Base-by-base conservation (phyloP, 23 red algal genomes). In the Gracilaria gracilis region DNA sequence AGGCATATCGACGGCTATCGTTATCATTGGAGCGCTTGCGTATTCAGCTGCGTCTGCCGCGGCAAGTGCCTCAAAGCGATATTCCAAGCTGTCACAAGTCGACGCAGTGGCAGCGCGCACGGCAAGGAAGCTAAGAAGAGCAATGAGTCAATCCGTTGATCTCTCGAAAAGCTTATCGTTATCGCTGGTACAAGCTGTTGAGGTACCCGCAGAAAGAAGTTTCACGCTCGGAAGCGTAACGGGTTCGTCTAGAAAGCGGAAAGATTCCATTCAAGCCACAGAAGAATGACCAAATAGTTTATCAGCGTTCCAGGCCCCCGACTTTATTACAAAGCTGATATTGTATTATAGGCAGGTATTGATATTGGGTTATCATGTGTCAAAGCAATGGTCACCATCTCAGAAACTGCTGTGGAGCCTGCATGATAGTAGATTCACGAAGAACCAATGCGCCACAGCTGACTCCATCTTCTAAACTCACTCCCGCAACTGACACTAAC, bases 21-120 rank as follows among this genome's bases (percentile, higher is more conserved):
- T 96, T 24, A 87, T 90, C 35, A 62, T 77, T 36, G 94, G 94
- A 14, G 94, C 94, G 17, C 32, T 96, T 12, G 88, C 82, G 28
- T 96, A 91, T 80, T 79, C 65, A 14, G 53, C 84, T 25, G 83
- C 92, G 48, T 82, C 92, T 51, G 90, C 90, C 42, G 66, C 57
- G 9, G 69, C 81, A 7, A 85, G 51, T 70, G 81, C 81, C 24
- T 33, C 81, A 12, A 65, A 61, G 57, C 40, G 72, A 77, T 77
- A 77, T 21, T 11, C 23, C 3, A 77, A 50, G 46, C 42, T 77
- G 1, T 77, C 72, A 8, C 72, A 77, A n/a, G 72, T 77, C 5
- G 72, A 77, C 42, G 72, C 72, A 25, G 72, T 77, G 50, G 72
- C 72, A 49, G 39, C 72, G 72, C 54, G 54, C 13, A 61, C 55